Conservation (phyloP, 352 stramenopile species). For the Globisporangium radiosum region DNA sequence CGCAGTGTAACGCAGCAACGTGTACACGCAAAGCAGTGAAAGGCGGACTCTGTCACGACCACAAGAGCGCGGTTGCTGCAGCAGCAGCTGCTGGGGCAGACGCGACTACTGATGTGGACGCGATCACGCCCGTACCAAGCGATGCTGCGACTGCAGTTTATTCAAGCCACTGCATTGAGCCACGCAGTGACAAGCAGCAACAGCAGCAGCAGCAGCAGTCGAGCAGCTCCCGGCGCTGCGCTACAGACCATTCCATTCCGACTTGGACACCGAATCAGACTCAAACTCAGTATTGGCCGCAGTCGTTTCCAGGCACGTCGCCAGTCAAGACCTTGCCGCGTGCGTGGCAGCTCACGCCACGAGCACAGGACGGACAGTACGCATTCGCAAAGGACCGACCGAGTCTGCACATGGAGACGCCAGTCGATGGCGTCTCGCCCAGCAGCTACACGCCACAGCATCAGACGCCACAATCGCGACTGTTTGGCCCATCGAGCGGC, state of each 20-base stretch:
- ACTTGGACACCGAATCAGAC: too few relatives aligned
- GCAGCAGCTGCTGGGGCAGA: background rate
- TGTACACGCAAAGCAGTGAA: slow-evolving; percentile 24
- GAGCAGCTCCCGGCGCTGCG: background rate
- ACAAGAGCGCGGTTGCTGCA: slow-evolving; percentile 9
- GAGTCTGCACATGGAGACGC: slow-evolving; percentile 11
- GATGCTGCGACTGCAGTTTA: background rate
- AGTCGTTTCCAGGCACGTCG: background rate
- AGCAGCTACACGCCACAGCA: background rate
- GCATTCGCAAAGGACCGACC: slow-evolving; percentile 15
- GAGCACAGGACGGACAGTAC: background rate
- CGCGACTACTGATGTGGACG: background rate
- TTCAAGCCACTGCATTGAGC: slow-evolving; percentile 8
- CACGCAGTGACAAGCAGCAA: slow-evolving; percentile 9
- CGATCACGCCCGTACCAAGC: slow-evolving; percentile 10
- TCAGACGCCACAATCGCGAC: background rate
- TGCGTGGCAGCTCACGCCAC: slow-evolving; percentile 3
- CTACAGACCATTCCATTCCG: background rate
- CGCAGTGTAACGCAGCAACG: slow-evolving; percentile 13
- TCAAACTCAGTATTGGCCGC: too few relatives aligned
- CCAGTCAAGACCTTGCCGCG: background rate
- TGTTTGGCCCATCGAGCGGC: background rate
- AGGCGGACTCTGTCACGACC: slow-evolving; percentile 20
- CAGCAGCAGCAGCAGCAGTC: background rate
- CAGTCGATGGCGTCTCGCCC: background rate